These are phyloP conservation scores for Boletellus emodensis DNA, from an alignment of 768 basidiomycete genomes.

Conservation along the genomic window DNA sequence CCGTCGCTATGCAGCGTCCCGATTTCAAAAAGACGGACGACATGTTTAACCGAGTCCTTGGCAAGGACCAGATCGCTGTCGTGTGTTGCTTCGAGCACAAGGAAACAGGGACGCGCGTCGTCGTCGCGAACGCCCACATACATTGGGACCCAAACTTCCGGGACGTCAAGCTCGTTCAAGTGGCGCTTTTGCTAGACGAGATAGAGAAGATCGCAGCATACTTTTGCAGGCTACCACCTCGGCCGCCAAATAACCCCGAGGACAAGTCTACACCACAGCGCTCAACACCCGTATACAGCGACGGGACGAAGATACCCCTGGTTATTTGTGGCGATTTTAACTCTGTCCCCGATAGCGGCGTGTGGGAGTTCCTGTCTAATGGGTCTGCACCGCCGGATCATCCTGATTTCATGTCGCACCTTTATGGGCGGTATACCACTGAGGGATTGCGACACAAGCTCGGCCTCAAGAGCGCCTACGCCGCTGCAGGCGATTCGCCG, in stretches of 20 bases:
- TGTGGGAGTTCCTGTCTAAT: constrained; percentile 84
- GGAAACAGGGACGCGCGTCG: constrained; percentile 79
- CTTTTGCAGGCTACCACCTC: constrained; percentile 81
- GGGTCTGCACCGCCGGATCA: constrained; percentile 72
- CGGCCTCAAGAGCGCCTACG: constrained; percentile 82
- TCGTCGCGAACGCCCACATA: constrained; percentile 89
- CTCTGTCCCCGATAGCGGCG: constrained; percentile 79
- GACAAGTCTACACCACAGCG: constrained; percentile 32
- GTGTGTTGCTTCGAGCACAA: constrained; percentile 83
- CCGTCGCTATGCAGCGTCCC: constrained; percentile 85
- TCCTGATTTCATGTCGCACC: constrained; percentile 87
- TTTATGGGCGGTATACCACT: constrained; percentile 89
- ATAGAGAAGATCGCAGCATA: constrained; percentile 82
- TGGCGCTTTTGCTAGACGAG: constrained; percentile 89
- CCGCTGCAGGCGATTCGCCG: constrained; percentile 52
- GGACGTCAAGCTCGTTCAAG: constrained; percentile 97
- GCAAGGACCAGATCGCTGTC: constrained; percentile 91
- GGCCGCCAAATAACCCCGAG: constrained; percentile 38
- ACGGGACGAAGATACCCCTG: constrained; percentile 85
- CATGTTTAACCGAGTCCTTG: constrained; percentile 98
- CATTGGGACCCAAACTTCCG: constrained; percentile 90
- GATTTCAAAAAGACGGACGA: constrained; percentile 98
- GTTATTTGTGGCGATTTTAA: constrained; percentile 97
- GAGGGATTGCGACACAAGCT: constrained; percentile 81
- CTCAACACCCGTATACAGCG: constrained; percentile 66